phyloP scores from a whole-genome alignment of 1,139 yeast genomes.

The Starmera stellimalicola region DNA sequence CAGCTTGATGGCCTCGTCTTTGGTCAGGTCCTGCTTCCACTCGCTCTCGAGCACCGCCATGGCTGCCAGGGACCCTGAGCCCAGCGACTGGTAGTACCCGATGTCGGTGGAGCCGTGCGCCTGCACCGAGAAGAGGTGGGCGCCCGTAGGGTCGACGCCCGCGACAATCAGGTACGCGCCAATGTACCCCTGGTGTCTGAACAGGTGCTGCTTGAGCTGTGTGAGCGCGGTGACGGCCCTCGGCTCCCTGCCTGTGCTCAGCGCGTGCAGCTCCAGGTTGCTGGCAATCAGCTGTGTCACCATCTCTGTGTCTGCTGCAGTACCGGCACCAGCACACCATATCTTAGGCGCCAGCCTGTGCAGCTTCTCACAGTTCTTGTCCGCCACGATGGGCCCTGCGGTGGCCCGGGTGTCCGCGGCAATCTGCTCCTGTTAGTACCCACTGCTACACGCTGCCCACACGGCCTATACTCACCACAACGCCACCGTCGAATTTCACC shows the following conservation, averaged over 20 bases:
- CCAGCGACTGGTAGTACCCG: constrained; percentile 85
- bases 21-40: constrained; percentile 71
- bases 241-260: constrained; percentile 78
- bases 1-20: constrained; percentile 80
- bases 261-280: constrained; percentile 80
- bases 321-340: constrained; percentile 99
- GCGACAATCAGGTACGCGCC: constrained; percentile 97
- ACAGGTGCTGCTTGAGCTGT: constrained; percentile 87
- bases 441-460: neutral
- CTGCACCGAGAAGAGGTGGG: constrained; percentile 84
- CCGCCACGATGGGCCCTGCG: constrained; percentile 92
- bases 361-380: constrained; percentile 93
- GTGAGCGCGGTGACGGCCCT: constrained; percentile 92
- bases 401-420: constrained; percentile 99
- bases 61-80: constrained; percentile 98
- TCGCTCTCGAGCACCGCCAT: constrained; percentile 92
- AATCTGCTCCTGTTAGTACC: constrained; percentile 27
- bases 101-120: constrained; percentile 98
- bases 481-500: constrained; percentile 85
- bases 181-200: constrained; percentile 92
- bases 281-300: constrained; percentile 89
- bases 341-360: constrained; percentile 88
- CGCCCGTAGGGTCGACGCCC: constrained; percentile 94
- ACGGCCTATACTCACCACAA: constrained; percentile 34
- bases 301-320: constrained; percentile 99